phyloP scores from a whole-genome alignment of 495 filamentous ascomycete genomes.

The Diplogelasinospora grovesii region DNA sequence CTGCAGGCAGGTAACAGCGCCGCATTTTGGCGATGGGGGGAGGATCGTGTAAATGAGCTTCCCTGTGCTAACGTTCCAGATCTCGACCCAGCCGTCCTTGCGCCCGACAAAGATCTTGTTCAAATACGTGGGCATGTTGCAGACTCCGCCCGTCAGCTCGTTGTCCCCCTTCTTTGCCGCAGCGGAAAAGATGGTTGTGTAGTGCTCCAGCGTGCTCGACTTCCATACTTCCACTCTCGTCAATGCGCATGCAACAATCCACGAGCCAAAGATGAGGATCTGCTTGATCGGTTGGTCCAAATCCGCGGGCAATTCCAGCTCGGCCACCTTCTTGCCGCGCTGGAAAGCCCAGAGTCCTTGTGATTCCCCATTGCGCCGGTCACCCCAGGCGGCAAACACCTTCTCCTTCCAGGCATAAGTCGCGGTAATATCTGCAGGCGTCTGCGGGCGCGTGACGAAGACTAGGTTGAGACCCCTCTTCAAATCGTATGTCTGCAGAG shows the following conservation, averaged over 20 bases:
- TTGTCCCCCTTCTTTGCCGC: conserved; percentile 41
- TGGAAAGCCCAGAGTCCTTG: conserved; percentile 91
- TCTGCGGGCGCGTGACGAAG: conserved; percentile 86
- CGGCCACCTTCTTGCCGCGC: conserved; percentile 77
- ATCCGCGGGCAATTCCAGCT: conserved; percentile 57
- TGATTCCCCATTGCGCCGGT: conserved; percentile 36
- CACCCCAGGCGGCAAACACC: conserved; percentile 81
- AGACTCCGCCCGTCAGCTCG: conserved; percentile 63
- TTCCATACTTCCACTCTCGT: conserved; percentile 85
- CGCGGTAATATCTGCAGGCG: conserved; percentile 76
- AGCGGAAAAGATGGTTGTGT: conserved; percentile 65
- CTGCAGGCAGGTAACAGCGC: conserved; percentile 74
- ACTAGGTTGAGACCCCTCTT: conserved; percentile 81
- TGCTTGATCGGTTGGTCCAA: conserved; percentile 64
- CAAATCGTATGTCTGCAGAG: conserved; percentile 91
- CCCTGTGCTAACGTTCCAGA: conserved; percentile 93
- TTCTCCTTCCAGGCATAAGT: conserved; percentile 82
- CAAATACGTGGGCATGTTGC: conserved; percentile 83
- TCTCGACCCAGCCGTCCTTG: conserved; percentile 81
- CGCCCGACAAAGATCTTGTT: conserved; percentile 92
- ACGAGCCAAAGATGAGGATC: conserved; percentile 79
- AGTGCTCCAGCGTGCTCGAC: conserved; percentile 74
- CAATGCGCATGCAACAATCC: conserved; percentile 75
- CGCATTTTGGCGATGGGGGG: conserved; percentile 56
- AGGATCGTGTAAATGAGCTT: conserved; percentile 81